Conservation (phyloP, 225 moss, liverwort and hornwort species). For the Straminergon stramineum region DNA sequence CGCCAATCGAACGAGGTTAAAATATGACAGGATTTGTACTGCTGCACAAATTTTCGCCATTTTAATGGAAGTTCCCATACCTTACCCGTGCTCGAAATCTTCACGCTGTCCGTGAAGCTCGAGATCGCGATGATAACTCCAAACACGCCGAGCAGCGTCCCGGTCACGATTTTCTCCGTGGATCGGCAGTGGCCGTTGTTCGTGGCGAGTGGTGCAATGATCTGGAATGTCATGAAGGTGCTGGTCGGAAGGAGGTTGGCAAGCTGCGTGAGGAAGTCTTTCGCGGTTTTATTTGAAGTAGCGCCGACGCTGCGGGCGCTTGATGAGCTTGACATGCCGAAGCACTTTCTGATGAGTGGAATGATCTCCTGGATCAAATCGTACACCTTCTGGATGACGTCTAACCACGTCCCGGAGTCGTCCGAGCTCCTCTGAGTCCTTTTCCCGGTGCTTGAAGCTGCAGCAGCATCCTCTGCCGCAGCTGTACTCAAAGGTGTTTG, state of each 20-base stretch:
- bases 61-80: not conserved
- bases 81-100: constrained; percentile 31
- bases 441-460: not conserved
- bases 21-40: not conserved
- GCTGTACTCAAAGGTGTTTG: not conserved
- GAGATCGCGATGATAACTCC: constrained; percentile 15
- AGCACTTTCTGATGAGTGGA: not conserved
- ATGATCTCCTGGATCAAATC: constrained; percentile 1
- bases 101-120: constrained; percentile 64
- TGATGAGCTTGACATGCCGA: constrained; percentile 5
- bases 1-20: not conserved
- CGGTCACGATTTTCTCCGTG: constrained; percentile 44
- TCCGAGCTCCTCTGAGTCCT: not conserved
- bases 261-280: constrained; percentile 41
- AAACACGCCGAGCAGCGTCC: constrained; percentile 34
- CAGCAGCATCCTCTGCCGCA: not conserved
- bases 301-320: not conserved
- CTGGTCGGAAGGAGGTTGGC: constrained; percentile 64
- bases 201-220: constrained; percentile 70
- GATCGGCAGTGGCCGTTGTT: constrained; percentile 46
- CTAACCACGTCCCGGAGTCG: constrained; percentile 4
- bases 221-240: constrained; percentile 49
- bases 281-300: not conserved
- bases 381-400: constrained; percentile 12
- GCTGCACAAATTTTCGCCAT: too few relatives aligned